Evolutionary conservation across 2,329 filamentous ascomycete genomes (phyloP), one percentile per base, ranked within the genome.

Genomic region (Dactylella cylindrospora): DNA sequence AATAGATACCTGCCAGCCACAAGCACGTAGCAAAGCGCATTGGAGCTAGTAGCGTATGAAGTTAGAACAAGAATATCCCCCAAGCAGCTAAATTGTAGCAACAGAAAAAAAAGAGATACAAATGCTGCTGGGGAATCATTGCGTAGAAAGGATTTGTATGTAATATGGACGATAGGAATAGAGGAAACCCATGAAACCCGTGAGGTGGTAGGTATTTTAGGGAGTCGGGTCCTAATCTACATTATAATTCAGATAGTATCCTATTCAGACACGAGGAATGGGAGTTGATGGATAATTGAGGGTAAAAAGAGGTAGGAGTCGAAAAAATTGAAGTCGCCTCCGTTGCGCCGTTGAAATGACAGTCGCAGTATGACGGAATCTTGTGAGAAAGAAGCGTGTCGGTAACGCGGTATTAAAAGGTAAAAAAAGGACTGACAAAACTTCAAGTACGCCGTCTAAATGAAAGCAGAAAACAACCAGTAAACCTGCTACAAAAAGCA

Each of bases 401-500:
- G 49, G 52, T 53, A 53, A 38, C n/a, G n/a, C n/a, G n/a, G n/a
- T n/a, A 53, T 61, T 53, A 61, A 49, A 61, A 61, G 17, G 39
- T 61, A 43, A 38, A 49, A 41, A 35, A 43, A 43, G 20, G 28
- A 22, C n/a, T n/a, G n/a, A n/a, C n/a, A n/a, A 40, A 51, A 46
- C 52, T 53, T 36, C 32, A 53, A 53, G 47, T 53, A 61, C 55
- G 55, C 55, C 55, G 55, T 61, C 55, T 61, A 61, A 36, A 61
- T 61, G 55, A 46, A 60, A 44, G 39, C 35, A 52, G 28, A 53
- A 23, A 61, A 53, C 41, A 49, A 47, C 55, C 55, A 31, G 47
- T 61, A 61, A 61, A 61, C 55, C 55, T 61, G 55, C 55, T 61
- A 53, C 41, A 41, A 60, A 35, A 44, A 39, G 53, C 15, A 41